Base-by-base conservation (phyloP, 1,284 basidiomycete species). In the Chondrostereum purpureum region DNA sequence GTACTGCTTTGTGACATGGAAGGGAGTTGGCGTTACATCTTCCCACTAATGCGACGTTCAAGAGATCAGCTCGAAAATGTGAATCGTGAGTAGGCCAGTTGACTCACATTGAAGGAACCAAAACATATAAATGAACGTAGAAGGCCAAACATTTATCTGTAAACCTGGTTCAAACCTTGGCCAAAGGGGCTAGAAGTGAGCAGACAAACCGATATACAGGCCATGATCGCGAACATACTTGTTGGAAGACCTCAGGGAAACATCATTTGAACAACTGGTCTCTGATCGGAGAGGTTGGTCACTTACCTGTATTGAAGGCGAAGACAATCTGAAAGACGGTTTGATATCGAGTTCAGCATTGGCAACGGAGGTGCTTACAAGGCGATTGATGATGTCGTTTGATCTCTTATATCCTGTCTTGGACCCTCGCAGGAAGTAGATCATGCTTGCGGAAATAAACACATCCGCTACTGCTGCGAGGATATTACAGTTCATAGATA, bases 81-180 rank as follows among this genome's bases (percentile, higher is more conserved):
- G n/a, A n/a, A n/a, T n/a, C n/a, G n/a, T n/a, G n/a, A n/a, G n/a
- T n/a, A n/a, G n/a, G n/a, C n/a, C n/a, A n/a, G n/a, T 16, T 3
- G n/a, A 47, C 52, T 48, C 44, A 55, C 54, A 43, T 21, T 52
- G 19, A 12, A 55, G 21, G 47, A 48, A 52, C 33, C 50, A 55
- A 12, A 53, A 55, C 31, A 53, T 55, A 35, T 55, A 55, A 45
- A 55, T 46, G 49, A 53, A 55, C 17, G 54, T 55, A 4, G 45
- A 17, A 11, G 49, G 43, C 45, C 42, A 53, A 3, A 37, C 47
- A 12, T 52, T 50, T 37, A 55, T 53, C 45, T 52, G 24, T 12
- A 13, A 20, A 4, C 3, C 5, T 14, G 8, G 8, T 5, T 24
- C 5, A 12, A 13, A 13, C 41, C 4, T 23, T 5, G 11, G 8